phyloP scores from a whole-genome alignment of 2,329 filamentous ascomycete species.

The Ophiostoma sp. region DNA sequence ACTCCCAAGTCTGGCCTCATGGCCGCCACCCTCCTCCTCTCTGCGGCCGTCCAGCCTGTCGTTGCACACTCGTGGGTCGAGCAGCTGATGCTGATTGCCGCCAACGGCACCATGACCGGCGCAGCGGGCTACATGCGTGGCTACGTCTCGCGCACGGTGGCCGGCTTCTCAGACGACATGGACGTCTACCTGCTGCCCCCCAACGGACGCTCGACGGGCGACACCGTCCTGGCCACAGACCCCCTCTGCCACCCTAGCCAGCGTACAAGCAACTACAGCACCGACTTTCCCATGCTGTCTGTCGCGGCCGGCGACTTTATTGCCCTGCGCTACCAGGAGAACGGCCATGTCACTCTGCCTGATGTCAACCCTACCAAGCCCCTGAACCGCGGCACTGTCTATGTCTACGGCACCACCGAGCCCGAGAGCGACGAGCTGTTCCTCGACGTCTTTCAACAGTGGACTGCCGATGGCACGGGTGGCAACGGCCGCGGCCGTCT shows the following conservation, averaged over 20 bases:
- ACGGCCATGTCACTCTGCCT: conserved; percentile 66
- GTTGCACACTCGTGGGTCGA: conserved; percentile 79
- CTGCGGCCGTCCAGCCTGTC: conserved; percentile 27
- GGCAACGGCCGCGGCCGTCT: conserved; percentile 74
- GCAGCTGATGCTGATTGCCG: conserved; percentile 62
- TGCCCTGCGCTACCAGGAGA: conserved; percentile 65
- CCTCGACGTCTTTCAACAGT: conserved; percentile 65
- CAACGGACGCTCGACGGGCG: conserved; percentile 44
- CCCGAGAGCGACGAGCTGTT: conserved; percentile 48
- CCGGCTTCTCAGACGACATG: conserved; percentile 52
- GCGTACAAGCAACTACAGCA: conserved; percentile 50
- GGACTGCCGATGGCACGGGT: conserved; percentile 75
- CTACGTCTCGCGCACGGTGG: conserved; percentile 53
- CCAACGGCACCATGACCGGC: conserved; percentile 69
- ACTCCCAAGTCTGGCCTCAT: not conserved
- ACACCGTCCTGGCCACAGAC: conserved; percentile 45
- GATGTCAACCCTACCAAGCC: conserved; percentile 55
- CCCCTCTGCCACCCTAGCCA: conserved; percentile 62
- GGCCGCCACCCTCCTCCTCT: conserved; percentile 13
- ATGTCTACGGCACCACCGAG: conserved; percentile 64
- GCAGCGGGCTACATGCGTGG: conserved; percentile 69
- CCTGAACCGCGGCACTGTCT: conserved; percentile 63
- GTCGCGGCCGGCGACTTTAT: conserved; percentile 58
- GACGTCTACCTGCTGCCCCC: conserved; percentile 61
- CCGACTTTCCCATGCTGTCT: conserved; percentile 57